phyloP scores from a whole-genome alignment of 1,284 basidiomycete genomes.

The Anthracocystis walkeri region DNA sequence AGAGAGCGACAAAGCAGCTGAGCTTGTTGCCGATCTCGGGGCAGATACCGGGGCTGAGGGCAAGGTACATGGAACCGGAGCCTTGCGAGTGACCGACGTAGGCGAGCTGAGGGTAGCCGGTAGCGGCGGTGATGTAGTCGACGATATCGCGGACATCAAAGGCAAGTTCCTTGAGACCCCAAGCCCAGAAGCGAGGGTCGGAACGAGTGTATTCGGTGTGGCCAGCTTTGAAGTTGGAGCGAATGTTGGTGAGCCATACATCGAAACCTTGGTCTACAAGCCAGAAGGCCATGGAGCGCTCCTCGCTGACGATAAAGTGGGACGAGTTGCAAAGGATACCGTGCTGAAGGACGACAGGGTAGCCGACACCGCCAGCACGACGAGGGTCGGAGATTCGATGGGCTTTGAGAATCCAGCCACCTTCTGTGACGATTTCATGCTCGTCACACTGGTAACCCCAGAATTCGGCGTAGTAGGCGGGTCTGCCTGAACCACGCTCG shows the following conservation, averaged over 20 bases:
- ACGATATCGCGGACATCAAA: slow-evolving; percentile 66
- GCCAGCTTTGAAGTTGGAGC: slow-evolving; percentile 66
- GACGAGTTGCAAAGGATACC: slow-evolving; percentile 69
- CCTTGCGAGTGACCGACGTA: slow-evolving; percentile 69
- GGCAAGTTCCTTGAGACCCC: slow-evolving; percentile 67
- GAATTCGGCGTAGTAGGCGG: slow-evolving; percentile 68
- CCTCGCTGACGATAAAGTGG: slow-evolving; percentile 66
- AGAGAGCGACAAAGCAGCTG: slow-evolving; percentile 62
- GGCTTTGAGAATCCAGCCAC: slow-evolving; percentile 68
- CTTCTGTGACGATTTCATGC: slow-evolving; percentile 66
- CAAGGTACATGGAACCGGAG: slow-evolving; percentile 67
- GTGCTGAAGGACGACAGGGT: slow-evolving; percentile 68
- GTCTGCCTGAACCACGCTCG: slow-evolving; percentile 62
- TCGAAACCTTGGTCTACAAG: slow-evolving; percentile 69
- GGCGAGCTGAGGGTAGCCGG: slow-evolving; percentile 60
- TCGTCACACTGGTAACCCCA: slow-evolving; percentile 70
- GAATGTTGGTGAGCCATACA: slow-evolving; percentile 68
- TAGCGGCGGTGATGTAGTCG: slow-evolving; percentile 64
- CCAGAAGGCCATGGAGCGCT: slow-evolving; percentile 68
- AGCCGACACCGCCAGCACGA: slow-evolving; percentile 57
- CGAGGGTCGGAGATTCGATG: slow-evolving; percentile 68
- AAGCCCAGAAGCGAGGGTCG: slow-evolving; percentile 69
- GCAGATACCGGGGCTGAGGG: slow-evolving; percentile 64
- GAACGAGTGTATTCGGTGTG: slow-evolving; percentile 63
- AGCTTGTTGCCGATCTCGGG: slow-evolving; percentile 66